A percentile compares a stretch with the other conserved stretches of the same genome.
Conservation (phyloP, 495 filamentous ascomycete species). For the Podospora pseudocomata region DNA sequence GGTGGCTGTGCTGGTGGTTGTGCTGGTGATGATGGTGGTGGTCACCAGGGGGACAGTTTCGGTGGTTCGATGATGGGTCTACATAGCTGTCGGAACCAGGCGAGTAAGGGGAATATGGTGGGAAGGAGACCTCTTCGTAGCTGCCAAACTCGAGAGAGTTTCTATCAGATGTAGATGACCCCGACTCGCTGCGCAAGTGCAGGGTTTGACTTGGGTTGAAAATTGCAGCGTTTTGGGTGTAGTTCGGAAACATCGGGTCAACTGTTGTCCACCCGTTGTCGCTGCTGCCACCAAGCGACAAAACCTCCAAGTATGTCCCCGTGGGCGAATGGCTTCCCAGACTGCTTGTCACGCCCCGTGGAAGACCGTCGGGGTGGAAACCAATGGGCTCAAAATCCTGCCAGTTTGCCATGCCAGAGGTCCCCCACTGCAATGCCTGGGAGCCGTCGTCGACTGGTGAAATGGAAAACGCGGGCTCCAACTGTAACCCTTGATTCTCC, state of each 20-base stretch:
- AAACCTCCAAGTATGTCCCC: slow-evolving; percentile 75
- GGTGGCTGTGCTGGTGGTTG: slow-evolving; percentile 32
- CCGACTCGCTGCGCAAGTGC: slow-evolving; percentile 78
- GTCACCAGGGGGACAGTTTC: slow-evolving; percentile 49
- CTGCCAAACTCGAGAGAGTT: slow-evolving; percentile 65
- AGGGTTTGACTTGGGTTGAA: slow-evolving; percentile 85
- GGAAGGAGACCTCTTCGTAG: slow-evolving; percentile 75
- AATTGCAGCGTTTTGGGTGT: slow-evolving; percentile 57
- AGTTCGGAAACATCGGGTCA: slow-evolving; percentile 51
- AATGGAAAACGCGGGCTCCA: slow-evolving; percentile 64
- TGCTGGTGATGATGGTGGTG: slow-evolving; percentile 33
- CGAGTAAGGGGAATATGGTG: slow-evolving; percentile 62
- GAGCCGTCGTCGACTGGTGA: slow-evolving; percentile 60
- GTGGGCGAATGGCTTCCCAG: slow-evolving; percentile 78
- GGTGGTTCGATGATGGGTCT: slow-evolving; percentile 44
- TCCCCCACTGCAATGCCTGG: slow-evolving; percentile 57
- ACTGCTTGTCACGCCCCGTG: slow-evolving; percentile 46
- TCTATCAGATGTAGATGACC: slow-evolving; percentile 72
- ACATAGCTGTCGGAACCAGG: slow-evolving; percentile 61
- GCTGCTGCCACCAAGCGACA: slow-evolving; percentile 73
- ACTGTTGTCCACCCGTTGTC: slow-evolving; percentile 81
- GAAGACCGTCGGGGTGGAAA: slow-evolving; percentile 49
- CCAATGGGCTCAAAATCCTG: slow-evolving; percentile 66
- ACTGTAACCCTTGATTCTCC: slow-evolving; percentile 58
- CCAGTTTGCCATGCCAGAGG: slow-evolving; percentile 58